A percentile compares a stretch with the other conserved stretches of the same genome.
These are phyloP conservation scores for Boehmeria nivea DNA, from an alignment of 306 rosid genomes.

Conservation along the genomic window DNA sequence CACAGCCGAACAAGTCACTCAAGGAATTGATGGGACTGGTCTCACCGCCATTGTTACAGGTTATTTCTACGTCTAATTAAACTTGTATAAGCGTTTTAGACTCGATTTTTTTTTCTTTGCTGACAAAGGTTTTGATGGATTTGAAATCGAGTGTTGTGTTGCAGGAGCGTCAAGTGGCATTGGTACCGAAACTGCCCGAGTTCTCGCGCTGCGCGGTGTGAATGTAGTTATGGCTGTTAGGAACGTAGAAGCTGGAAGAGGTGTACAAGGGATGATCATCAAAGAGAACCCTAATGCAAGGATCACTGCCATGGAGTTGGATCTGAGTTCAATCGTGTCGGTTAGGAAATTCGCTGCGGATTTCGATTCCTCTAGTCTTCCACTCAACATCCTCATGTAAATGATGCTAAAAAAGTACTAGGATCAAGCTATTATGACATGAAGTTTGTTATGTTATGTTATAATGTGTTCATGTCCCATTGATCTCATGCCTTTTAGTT, in stretches of 20 bases:
- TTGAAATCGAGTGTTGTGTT: background rate
- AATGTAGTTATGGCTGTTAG: constrained; percentile 75
- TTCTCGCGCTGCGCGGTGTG: constrained; percentile 70
- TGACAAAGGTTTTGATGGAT: too few relatives aligned
- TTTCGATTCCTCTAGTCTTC: constrained; percentile 49
- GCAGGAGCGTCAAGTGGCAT: constrained; percentile 85
- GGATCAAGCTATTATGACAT: too few relatives aligned
- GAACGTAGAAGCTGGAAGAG: constrained; percentile 41
- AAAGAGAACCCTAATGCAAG: constrained; percentile 57
- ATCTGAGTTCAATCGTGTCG: constrained; percentile 61
- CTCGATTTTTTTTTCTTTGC: too few relatives aligned
- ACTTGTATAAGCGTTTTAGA: too few relatives aligned
- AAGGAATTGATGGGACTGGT: constrained; percentile 44
- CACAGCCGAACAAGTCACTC: constrained; percentile 67
- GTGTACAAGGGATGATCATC: constrained; percentile 42
- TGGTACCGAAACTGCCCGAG: constrained; percentile 64
- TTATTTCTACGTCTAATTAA: background rate
- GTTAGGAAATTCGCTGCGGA: constrained; percentile 55
- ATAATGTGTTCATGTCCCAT: too few relatives aligned
- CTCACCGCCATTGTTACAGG: constrained; percentile 81
- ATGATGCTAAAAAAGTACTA: too few relatives aligned
- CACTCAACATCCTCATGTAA: constrained; percentile 79
- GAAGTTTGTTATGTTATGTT: too few relatives aligned
- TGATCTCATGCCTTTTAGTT: too few relatives aligned
- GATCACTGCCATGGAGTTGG: constrained; percentile 61